Evolutionary conservation across 345 rosid species (phyloP), one percentile per base, ranked within the genome.

Genomic region (Pugionium cornutum): DNA sequence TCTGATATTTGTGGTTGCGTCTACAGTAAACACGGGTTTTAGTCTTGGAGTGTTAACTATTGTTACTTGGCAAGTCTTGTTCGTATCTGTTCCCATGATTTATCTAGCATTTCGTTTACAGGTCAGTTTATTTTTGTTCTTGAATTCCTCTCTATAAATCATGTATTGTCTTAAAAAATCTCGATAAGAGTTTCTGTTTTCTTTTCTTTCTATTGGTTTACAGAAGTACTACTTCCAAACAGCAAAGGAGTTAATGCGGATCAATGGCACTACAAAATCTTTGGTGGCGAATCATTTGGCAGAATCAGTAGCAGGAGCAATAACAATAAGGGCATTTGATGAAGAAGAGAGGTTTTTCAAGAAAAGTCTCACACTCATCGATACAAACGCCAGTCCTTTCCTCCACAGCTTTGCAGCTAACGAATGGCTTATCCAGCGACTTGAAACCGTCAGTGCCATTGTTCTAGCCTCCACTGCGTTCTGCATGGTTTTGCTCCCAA

Each of bases 401-500:
- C 87, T 94, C 77, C 86, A 84, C 70, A 83, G 85, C 79, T 90
- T 94, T 66, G 80, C 96, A 11, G 92, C 99, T 61, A 90, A 81
- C 28, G 97, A 94, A 66, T 90, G 97, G 99, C 67, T 94, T 78
- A 88, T 94, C 65, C 95, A 85, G 57, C 83, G 97, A 60, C 71
- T 94, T 44, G 99, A 94, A 82, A 86, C 77, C 4, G 68, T 83
- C 25, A 82, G 95, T 49, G 96, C 97, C 53, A 60, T 77, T 53
- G 87, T 85, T 72, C 80, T 94, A 58, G 80, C 99, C 33, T 82
- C 95, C 6, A 84, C 95, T 26, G 96, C 92, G 43, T 86, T 94
- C 76, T 90, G 96, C 82, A 84, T 90, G 91, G 92, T 88, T 67
- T 75, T 86, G 78, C 97, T 94, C 44, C 99, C 99, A 67, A 85